Conservation (phyloP, 768 basidiomycete species). For the Pulveroboletus sp. region DNA sequence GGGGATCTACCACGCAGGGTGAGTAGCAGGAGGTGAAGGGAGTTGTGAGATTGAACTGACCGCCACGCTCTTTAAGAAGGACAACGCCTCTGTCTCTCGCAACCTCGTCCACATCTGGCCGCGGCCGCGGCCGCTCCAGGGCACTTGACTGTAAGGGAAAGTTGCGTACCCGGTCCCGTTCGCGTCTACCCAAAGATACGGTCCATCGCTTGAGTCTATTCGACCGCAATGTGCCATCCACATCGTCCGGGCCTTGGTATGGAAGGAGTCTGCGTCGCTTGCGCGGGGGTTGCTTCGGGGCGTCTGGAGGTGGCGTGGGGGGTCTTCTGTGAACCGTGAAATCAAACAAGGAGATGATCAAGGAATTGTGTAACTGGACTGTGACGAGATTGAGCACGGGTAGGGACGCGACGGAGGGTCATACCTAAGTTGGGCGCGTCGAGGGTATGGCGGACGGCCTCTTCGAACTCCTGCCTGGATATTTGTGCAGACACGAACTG, state of each 20-base stretch:
- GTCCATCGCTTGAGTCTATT: slow-evolving; percentile 70
- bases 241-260: slow-evolving; percentile 66
- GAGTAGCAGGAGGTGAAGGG: neutral
- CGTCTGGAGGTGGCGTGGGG: slow-evolving; percentile 58
- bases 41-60: slow-evolving; percentile 34
- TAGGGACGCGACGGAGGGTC: slow-evolving; percentile 3
- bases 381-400: slow-evolving; percentile 10
- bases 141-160: slow-evolving; percentile 45
- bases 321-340: slow-evolving; percentile 69
- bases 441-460: slow-evolving; percentile 57
- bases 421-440: slow-evolving; percentile 53
- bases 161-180: slow-evolving; percentile 64
- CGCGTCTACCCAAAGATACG: slow-evolving; percentile 64
- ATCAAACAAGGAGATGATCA: slow-evolving; percentile 80
- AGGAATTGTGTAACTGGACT: slow-evolving; percentile 81
- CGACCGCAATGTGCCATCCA: slow-evolving; percentile 54
- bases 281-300: slow-evolving; percentile 59
- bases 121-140: slow-evolving; percentile 42
- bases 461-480: slow-evolving; percentile 76
- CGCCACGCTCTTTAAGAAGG: slow-evolving; percentile 61
- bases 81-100: slow-evolving; percentile 64
- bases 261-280: slow-evolving; percentile 66
- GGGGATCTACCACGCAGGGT: slow-evolving; percentile 44
- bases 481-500: slow-evolving; percentile 63
- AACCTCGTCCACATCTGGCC: slow-evolving; percentile 61